A percentile compares a stretch with the other conserved stretches of the same genome.
These are phyloP conservation scores for Trametes sp. DNA, from an alignment of 1,284 basidiomycete species.

Conservation along the genomic window DNA sequence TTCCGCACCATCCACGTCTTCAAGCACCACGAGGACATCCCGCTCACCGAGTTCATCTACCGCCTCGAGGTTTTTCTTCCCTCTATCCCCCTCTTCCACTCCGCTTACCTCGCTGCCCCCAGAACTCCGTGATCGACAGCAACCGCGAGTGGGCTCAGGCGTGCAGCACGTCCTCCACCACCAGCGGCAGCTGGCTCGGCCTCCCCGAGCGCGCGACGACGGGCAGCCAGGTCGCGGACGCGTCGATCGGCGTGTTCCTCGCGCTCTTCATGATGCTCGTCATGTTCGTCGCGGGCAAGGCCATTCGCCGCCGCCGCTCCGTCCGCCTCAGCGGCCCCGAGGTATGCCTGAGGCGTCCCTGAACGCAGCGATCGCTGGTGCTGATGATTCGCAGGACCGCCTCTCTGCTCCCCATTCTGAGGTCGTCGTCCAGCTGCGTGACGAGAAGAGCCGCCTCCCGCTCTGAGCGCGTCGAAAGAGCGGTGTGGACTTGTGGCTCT, in stretches of 20 bases:
- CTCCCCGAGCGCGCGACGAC: conserved; percentile 38
- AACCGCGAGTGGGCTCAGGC: conserved; percentile 73
- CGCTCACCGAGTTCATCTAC: conserved; percentile 81
- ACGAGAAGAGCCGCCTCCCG: conserved; percentile 22
- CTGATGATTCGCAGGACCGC: conserved; percentile 18
- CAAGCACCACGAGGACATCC: conserved; percentile 72
- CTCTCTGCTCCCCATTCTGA: conserved; percentile 26
- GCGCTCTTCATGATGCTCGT: conserved; percentile 52
- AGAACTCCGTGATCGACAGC: conserved; percentile 69
- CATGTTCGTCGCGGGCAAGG: conserved; percentile 46
- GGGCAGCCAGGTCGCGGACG: conserved; percentile 50
- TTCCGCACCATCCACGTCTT: conserved; percentile 73
- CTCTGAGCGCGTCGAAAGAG: conserved; percentile 14
- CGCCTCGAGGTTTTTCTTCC: conserved; percentile 64
- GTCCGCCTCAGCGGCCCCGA: conserved; percentile 63
- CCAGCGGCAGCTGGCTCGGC: conserved; percentile 42
- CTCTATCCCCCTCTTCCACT: background rate
- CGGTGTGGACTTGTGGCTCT: background rate
- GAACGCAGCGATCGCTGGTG: background rate
- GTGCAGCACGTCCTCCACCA: conserved; percentile 52
- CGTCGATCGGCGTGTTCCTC: conserved; percentile 52
- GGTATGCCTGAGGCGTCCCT: conserved; percentile 41
- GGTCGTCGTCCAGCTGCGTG: conserved; percentile 16
- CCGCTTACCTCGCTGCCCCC: conserved; percentile 31
- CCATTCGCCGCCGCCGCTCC: conserved; percentile 47